Evolutionary conservation across 73 alveolate species (phyloP).

Genomic region (Paramecium bursaria): DNA sequence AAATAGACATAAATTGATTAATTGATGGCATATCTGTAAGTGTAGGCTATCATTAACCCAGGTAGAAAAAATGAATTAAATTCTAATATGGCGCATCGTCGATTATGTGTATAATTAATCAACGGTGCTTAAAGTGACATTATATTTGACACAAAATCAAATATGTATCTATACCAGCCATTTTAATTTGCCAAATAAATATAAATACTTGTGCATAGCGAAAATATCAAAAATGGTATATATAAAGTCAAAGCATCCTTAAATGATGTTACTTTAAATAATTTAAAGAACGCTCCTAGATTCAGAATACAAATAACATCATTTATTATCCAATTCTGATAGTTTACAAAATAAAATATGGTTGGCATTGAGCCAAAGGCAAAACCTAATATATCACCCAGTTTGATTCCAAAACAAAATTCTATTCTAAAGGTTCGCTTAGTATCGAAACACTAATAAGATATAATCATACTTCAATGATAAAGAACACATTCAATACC

Average conservation of each 20-base stretch:
- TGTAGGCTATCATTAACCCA: constrained; percentile 59
- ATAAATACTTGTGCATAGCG: neutral
- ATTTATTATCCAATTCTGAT: constrained; percentile 10
- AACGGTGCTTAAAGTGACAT: constrained; percentile 29
- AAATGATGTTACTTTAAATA: constrained; percentile 48
- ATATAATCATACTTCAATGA: neutral
- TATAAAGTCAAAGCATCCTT: constrained; percentile 34
- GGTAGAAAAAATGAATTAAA: constrained; percentile 38
- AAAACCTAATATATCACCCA: neutral
- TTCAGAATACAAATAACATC: constrained; percentile 34
- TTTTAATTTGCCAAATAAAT: neutral
- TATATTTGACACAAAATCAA: neutral
- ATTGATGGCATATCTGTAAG: constrained; percentile 29
- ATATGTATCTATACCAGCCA: neutral
- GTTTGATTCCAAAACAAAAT: neutral
- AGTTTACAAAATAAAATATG: constrained; percentile 5
- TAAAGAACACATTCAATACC: neutral
- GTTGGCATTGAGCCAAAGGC: constrained; percentile 7
- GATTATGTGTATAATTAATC: neutral
- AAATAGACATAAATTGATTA: constrained; percentile 6
- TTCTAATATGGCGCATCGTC: constrained; percentile 49
- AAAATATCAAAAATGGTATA: constrained; percentile 29
- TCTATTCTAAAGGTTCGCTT: too few relatives aligned
- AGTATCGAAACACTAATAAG: too few relatives aligned
- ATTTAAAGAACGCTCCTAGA: constrained; percentile 47